A percentile compares a stretch with the other conserved stretches of the same genome.
phyloP scores from a whole-genome alignment of 2,329 filamentous ascomycete genomes.

The Ophiocordyceps camponoti-saundersi region DNA sequence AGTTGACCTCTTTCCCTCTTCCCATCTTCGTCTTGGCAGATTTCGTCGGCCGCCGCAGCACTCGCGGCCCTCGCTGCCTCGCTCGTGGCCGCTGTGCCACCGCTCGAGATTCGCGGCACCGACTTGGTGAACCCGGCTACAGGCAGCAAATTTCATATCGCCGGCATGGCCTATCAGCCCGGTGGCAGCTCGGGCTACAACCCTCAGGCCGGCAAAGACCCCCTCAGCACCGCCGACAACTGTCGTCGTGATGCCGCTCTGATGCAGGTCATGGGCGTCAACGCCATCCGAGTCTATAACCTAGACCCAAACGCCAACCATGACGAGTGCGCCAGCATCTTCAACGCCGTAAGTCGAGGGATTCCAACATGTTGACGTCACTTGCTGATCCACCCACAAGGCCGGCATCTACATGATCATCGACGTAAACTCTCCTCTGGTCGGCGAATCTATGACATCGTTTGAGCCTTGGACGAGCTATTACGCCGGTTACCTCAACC shows the following conservation, averaged over 20 bases:
- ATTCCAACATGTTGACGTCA: background rate
- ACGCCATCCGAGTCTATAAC: constrained; percentile 56
- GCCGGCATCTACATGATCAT: constrained; percentile 54
- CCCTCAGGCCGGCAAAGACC: constrained; percentile 34
- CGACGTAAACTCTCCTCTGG: constrained; percentile 49
- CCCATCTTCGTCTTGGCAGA: background rate
- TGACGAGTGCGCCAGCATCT: constrained; percentile 49
- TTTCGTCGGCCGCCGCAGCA: constrained; percentile 10
- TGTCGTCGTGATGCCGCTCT: constrained; percentile 49
- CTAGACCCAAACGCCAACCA: constrained; percentile 48
- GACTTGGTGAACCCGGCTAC: constrained; percentile 43
- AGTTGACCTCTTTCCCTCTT: background rate
- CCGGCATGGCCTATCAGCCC: constrained; percentile 53
- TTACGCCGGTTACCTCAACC: constrained; percentile 42
- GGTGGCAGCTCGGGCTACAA: constrained; percentile 47
- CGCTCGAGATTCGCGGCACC: constrained; percentile 37
- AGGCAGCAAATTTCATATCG: constrained; percentile 45
- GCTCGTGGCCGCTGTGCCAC: constrained; percentile 36
- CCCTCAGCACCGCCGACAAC: constrained; percentile 37
- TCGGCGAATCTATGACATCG: constrained; percentile 39
- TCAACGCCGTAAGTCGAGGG: constrained; percentile 33
- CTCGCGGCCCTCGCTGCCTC: constrained; percentile 36
- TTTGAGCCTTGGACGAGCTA: constrained; percentile 41
- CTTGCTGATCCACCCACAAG: constrained; percentile 8
- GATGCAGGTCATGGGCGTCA: constrained; percentile 47